phyloP scores from a whole-genome alignment of 2,329 filamentous ascomycete genomes.

The Botrytis porri region DNA sequence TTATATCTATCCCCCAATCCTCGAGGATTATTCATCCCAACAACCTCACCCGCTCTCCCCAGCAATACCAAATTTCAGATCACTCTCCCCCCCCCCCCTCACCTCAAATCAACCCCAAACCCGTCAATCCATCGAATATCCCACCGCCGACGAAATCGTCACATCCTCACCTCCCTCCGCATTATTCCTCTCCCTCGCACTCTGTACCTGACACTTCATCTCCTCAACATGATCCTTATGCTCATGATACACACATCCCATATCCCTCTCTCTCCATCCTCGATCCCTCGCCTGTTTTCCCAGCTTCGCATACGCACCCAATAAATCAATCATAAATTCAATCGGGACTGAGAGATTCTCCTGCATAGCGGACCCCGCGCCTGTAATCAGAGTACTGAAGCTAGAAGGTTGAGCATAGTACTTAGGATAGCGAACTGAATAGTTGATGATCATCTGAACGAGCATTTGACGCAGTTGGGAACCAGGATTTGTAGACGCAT shows the following conservation, averaged over 20 bases:
- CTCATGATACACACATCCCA: neutral
- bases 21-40: neutral
- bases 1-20: neutral
- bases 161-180: neutral
- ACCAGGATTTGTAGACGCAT: neutral
- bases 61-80: too few species aligned
- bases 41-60: neutral
- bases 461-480: neutral
- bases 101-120: neutral
- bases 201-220: neutral
- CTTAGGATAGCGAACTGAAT: neutral
- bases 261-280: too few species aligned
- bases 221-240: neutral
- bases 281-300: too few species aligned
- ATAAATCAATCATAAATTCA: neutral
- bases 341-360: neutral
- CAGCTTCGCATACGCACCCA: neutral
- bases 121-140: neutral
- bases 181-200: neutral
- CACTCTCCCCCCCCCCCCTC: too few species aligned
- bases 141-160: neutral
- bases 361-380: rapidly evolving
- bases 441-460: neutral
- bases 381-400: neutral
- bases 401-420: neutral